Percentiles rank a stretch among this genome's conserved stretches.
phyloP scores from a whole-genome alignment of 106 monocot species.

The Vanilla planifolia region DNA sequence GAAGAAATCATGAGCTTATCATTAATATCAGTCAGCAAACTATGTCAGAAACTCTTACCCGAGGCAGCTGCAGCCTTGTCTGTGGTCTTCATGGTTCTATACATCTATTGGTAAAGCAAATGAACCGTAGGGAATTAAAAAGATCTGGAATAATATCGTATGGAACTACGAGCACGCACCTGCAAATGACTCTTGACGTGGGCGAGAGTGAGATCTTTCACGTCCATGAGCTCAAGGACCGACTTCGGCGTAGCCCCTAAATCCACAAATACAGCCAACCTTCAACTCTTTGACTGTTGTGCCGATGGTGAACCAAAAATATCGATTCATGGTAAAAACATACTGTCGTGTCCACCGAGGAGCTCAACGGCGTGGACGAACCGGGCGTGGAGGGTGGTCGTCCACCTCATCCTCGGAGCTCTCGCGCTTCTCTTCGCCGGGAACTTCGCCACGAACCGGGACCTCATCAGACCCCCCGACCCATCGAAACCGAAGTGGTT shows the following conservation, averaged over 20 bases:
- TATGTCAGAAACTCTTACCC: no score
- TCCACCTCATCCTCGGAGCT: slow-evolving; percentile 64
- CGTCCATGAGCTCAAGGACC: slow-evolving; percentile 64
- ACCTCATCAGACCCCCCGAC: no score
- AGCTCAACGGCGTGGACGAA: slow-evolving; percentile 56
- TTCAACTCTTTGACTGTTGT: neutral
- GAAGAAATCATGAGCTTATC: no score
- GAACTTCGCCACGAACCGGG: no score
- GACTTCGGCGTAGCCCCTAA: slow-evolving; percentile 60
- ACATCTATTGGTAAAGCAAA: slow-evolving; percentile 67
- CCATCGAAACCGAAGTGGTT: no score
- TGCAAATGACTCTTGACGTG: slow-evolving; percentile 44
- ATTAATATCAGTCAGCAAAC: no score
- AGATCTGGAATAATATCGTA: neutral
- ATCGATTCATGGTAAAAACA: neutral
- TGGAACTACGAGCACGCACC: slow-evolving; percentile 6
- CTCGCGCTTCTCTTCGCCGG: slow-evolving; percentile 32
- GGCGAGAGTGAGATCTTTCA: slow-evolving; percentile 49
- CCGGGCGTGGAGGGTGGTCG: slow-evolving; percentile 37
- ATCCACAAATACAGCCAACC: neutral
- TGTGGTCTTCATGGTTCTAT: slow-evolving; percentile 59
- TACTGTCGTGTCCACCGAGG: slow-evolving; percentile 58
- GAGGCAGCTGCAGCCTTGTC: slow-evolving; percentile 52
- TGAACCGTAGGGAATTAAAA: neutral
- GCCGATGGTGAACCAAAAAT: neutral